A percentile compares a stretch with the other conserved stretches of the same genome.
These are phyloP conservation scores for Piromyces finnis DNA, from an alignment of 192 early-diverging fungal genomes.

Conservation along the genomic window DNA sequence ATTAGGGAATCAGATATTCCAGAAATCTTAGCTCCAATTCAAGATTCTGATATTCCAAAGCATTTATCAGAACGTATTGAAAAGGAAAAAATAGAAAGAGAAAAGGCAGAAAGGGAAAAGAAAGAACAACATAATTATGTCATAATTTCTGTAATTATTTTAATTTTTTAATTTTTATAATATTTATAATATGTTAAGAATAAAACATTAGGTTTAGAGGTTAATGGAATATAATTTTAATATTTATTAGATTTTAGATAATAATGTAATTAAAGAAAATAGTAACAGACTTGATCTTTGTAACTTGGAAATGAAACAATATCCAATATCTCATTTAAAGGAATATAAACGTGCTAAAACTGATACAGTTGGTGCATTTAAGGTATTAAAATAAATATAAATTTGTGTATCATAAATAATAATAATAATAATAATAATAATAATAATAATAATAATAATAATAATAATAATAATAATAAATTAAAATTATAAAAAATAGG, in stretches of 20 bases:
- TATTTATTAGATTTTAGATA: conserved; percentile 33
- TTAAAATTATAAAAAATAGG: too few species aligned
- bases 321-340: neutral
- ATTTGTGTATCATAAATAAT: too few species aligned
- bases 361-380: neutral
- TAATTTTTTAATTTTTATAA: too few species aligned
- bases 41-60: conserved; percentile 54
- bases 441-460: too few species aligned
- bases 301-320: conserved; percentile 30
- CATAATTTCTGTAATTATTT: conserved; percentile 22
- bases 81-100: conserved; percentile 28
- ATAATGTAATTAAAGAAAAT: conserved; percentile 48
- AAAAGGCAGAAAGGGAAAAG: conserved; percentile 50
- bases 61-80: conserved; percentile 50
- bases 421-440: too few species aligned
- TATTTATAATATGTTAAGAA: too few species aligned
- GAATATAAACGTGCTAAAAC: neutral
- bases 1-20: conserved; percentile 62
- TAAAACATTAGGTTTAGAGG: too few species aligned
- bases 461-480: too few species aligned
- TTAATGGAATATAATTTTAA: neutral
- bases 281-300: conserved; percentile 68
- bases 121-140: conserved; percentile 38
- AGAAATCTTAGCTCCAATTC: conserved; percentile 43
- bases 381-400: neutral